These are phyloP conservation scores for Pseudocercospora ulei DNA, from an alignment of 2,329 filamentous ascomycete species.

Conservation along the genomic window DNA sequence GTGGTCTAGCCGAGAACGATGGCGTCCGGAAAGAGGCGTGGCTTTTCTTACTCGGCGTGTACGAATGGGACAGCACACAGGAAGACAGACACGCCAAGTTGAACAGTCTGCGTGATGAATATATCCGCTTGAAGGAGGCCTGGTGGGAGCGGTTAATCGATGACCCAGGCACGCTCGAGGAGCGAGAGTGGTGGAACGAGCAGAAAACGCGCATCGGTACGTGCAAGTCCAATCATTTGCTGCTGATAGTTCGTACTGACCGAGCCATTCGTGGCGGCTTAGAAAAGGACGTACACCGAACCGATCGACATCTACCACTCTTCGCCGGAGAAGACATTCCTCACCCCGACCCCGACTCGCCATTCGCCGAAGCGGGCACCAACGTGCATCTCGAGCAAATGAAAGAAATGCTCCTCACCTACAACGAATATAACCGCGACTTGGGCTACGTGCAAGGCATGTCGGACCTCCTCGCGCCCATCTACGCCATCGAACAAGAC, in stretches of 20 bases:
- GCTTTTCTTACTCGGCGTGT: constrained; percentile 84
- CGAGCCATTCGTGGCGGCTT: constrained; percentile 41
- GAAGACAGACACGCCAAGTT: constrained; percentile 76
- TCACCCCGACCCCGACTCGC: constrained; percentile 89
- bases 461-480: constrained; percentile 89
- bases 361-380: constrained; percentile 83
- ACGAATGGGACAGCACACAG: constrained; percentile 81
- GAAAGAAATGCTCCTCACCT: constrained; percentile 97
- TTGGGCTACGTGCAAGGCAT: constrained; percentile 97
- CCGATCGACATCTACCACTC: constrained; percentile 86
- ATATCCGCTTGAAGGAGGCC: constrained; percentile 80
- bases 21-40: constrained; percentile 93
- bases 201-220: constrained; percentile 87
- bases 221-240: constrained; percentile 31
- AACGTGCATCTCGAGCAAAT: constrained; percentile 98
- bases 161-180: constrained; percentile 64
- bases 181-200: constrained; percentile 93
- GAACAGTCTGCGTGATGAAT: constrained; percentile 81
- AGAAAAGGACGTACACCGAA: constrained; percentile 98
- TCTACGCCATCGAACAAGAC: constrained; percentile 95
- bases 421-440: constrained; percentile 94
- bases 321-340: constrained; percentile 95
- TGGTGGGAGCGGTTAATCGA: constrained; percentile 96
- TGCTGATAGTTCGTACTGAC: constrained; percentile 35
- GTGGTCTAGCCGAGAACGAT: constrained; percentile 77